Evolutionary conservation across 1,284 basidiomycete genomes (phyloP).

Genomic region (Sanguinoderma infundibulare): DNA sequence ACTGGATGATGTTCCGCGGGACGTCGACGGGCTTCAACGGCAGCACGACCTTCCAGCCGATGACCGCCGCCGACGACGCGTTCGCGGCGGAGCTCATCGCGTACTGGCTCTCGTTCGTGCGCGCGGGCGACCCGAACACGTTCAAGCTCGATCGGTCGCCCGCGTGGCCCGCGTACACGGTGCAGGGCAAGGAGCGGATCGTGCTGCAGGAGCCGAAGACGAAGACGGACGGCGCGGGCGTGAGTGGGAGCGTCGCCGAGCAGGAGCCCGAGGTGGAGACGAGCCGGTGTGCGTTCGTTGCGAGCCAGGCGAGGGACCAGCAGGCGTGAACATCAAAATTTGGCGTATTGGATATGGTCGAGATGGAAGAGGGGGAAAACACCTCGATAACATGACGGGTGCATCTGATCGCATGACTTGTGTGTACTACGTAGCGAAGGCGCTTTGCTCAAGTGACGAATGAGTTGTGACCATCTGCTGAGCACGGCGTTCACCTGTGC

Average conservation of each 20-base stretch:
- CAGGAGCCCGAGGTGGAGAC: slow-evolving; percentile 43
- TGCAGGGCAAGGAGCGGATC: slow-evolving; percentile 38
- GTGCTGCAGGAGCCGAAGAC: slow-evolving; percentile 48
- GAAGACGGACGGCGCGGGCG: slow-evolving; percentile 26
- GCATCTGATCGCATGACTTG: not conserved
- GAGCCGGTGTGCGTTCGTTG: slow-evolving; percentile 34
- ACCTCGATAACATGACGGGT: not conserved
- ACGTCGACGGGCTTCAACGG: slow-evolving; percentile 63
- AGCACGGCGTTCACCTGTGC: too few species aligned
- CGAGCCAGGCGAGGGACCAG: slow-evolving; percentile 25
- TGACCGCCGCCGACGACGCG: slow-evolving; percentile 46
- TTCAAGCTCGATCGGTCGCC: slow-evolving; percentile 54
- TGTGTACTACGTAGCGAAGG: too few species aligned
- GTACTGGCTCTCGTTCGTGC: slow-evolving; percentile 66
- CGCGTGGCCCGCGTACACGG: slow-evolving; percentile 43
- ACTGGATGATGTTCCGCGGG: slow-evolving; percentile 68
- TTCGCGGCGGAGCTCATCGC: slow-evolving; percentile 61
- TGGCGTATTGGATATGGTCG: too few species aligned
- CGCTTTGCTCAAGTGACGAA: too few species aligned
- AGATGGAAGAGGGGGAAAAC: not conserved
- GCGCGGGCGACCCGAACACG: slow-evolving; percentile 53
- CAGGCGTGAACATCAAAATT: slow-evolving; percentile 30
- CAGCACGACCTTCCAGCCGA: slow-evolving; percentile 43
- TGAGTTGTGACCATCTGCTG: too few species aligned
- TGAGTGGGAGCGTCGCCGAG: slow-evolving; percentile 51